Evolutionary conservation across 2,329 filamentous ascomycete species (phyloP), one percentile per base, ranked within the genome.

Genomic region (Claviceps sp.): DNA sequence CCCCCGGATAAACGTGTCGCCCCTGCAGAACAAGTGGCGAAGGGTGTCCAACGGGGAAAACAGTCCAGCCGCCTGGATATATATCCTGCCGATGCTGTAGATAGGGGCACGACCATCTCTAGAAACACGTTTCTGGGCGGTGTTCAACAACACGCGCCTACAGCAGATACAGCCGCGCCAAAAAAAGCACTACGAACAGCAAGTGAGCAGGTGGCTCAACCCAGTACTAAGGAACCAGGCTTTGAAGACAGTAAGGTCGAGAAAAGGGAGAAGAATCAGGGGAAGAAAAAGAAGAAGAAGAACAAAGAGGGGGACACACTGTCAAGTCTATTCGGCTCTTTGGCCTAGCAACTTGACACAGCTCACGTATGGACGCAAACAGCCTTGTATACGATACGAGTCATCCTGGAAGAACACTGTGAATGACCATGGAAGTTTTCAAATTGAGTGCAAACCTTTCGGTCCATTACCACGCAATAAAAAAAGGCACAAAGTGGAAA

Each of bases 241-340:
- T 52, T 46, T 42, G 42, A 47, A 45, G 47, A 64, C 55, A 60
- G 57, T 44, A 62, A 61, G 52, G 64, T 67, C 55, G 69, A 65
- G 57, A 74, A 72, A 59, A 61, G 61, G 52, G 69, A 71, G 52
- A 71, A 67, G 54, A 78, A 34, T 11, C 29, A 47, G 44, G 47
- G 64, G 56, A 60, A 57, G 45, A 62, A 61, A 52, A 64, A 67
- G 55, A 69, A 65, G 57, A 74, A 61, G 52, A 69, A 71, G 52
- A 71, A 67, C 54, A 78, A 73, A 61, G 81, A 77, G 65, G 80
- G 71, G 5, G 80, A 89, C 62, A 83, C 79, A 43, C 85, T 91
- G 51, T 86, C 89, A 55, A 81, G 82, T 61, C 66, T 91, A 23
- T 93, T 93, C 61, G 75, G 74, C 50, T 76, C 76, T 9, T 65